Conservation (phyloP, 148 eudicot species). For the Cornus suecica region DNA sequence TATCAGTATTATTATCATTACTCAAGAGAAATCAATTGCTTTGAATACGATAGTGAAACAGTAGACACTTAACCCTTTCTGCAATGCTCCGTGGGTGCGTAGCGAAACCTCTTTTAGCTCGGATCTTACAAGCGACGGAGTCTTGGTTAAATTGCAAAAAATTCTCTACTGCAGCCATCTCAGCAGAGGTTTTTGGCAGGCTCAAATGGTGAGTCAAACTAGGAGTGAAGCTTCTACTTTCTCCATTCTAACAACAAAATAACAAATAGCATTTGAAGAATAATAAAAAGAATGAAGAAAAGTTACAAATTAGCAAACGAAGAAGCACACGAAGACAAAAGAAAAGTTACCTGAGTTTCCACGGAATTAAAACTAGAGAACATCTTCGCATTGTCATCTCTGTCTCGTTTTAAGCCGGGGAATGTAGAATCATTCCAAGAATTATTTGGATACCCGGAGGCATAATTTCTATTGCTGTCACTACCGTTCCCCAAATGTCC, state of each 20-base stretch:
- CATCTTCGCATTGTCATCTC: slow-evolving; percentile 33
- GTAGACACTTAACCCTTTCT: slow-evolving; percentile 46
- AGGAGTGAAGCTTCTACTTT: slow-evolving; percentile 18
- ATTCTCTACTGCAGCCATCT: slow-evolving; percentile 38
- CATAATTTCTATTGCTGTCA: slow-evolving; percentile 15
- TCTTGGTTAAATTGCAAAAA: slow-evolving; percentile 48
- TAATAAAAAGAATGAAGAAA: neutral
- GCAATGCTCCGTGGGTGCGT: slow-evolving; percentile 69
- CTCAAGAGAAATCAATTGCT: neutral
- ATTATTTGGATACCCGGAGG: slow-evolving; percentile 16
- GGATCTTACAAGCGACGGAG: slow-evolving; percentile 35
- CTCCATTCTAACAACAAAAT: slow-evolving; percentile 31
- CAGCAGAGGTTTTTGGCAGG: slow-evolving; percentile 46
- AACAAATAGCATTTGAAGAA: neutral
- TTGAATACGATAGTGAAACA: neutral
- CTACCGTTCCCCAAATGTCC: slow-evolving; percentile 16
- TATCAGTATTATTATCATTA: neutral
- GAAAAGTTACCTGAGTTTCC: slow-evolving; percentile 36
- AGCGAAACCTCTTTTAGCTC: slow-evolving; percentile 60
- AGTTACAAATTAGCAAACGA: slow-evolving; percentile 3
- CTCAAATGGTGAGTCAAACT: slow-evolving; percentile 49
- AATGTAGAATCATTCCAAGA: slow-evolving; percentile 34
- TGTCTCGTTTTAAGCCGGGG: slow-evolving; percentile 36
- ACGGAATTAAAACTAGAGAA: slow-evolving; percentile 26
- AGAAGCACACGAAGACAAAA: too few species aligned